Evolutionary conservation across 176 grass and related monocot species (phyloP).

Genomic region (Ensete glaucum): DNA sequence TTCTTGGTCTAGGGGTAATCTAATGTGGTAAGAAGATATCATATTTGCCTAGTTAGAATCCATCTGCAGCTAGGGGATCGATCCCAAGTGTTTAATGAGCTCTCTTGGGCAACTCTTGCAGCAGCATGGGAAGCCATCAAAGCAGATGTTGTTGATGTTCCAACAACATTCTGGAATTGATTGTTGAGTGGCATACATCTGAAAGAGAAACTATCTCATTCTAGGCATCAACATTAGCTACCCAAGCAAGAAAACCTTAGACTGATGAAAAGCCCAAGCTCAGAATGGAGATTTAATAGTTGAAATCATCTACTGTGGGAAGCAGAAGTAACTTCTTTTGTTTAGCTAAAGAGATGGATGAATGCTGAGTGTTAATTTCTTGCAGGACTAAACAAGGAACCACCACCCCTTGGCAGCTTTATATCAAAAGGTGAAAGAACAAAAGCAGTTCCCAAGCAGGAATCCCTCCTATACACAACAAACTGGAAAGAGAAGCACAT

Average conservation of each 20-base stretch:
- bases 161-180: slow-evolving; percentile 44
- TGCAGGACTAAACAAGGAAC: slow-evolving; percentile 52
- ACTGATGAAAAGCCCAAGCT: neutral
- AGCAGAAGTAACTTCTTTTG: slow-evolving; percentile 7
- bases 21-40: slow-evolving; percentile 32
- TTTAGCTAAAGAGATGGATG: slow-evolving; percentile 29
- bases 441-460: slow-evolving; percentile 43
- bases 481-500: slow-evolving; percentile 24
- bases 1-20: slow-evolving; percentile 32
- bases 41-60: too few relatives aligned
- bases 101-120: slow-evolving; percentile 35
- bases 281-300: slow-evolving; percentile 12
- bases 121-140: slow-evolving; percentile 4
- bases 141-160: slow-evolving; percentile 3
- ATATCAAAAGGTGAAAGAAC: slow-evolving; percentile 45
- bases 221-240: slow-evolving; percentile 1
- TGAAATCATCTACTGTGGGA: neutral
- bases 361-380: slow-evolving; percentile 32
- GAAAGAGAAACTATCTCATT: neutral
- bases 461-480: slow-evolving; percentile 41
- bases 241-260: slow-evolving; percentile 17
- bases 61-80: slow-evolving; percentile 22
- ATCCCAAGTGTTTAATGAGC: slow-evolving; percentile 45
- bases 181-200: slow-evolving; percentile 65
- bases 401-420: slow-evolving; percentile 42